Percentiles rank a stretch among this genome's conserved stretches.
phyloP scores from a whole-genome alignment of 1,284 basidiomycete genomes.

The Veloboletus limbatus region DNA sequence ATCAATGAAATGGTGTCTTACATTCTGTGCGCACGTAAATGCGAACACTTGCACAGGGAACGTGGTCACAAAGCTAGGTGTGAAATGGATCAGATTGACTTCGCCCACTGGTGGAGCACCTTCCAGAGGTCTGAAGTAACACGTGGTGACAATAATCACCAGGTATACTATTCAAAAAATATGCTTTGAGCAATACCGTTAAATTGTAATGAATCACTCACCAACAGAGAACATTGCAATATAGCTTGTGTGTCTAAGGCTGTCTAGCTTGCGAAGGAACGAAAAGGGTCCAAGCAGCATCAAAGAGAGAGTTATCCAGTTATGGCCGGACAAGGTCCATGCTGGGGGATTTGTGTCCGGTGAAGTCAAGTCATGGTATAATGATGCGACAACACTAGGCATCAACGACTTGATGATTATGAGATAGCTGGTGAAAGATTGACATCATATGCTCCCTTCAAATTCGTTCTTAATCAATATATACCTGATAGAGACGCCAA shows the following conservation, averaged over 20 bases:
- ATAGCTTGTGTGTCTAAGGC: conserved; percentile 81
- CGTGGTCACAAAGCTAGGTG: conserved; percentile 77
- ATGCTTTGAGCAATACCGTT: conserved; percentile 7
- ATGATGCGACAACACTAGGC: conserved; percentile 87
- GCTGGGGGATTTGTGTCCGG: conserved; percentile 61
- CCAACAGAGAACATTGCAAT: conserved; percentile 84
- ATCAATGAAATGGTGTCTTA: conserved; percentile 37
- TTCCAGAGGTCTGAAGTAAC: conserved; percentile 70
- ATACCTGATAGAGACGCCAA: conserved; percentile 92
- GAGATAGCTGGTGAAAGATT: conserved; percentile 60
- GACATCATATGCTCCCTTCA: background rate
- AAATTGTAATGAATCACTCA: conserved; percentile 35
- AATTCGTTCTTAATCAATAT: conserved; percentile 13
- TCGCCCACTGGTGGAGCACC: conserved; percentile 62
- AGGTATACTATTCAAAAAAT: conserved; percentile 58
- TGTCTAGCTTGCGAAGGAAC: conserved; percentile 84
- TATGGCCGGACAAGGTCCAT: conserved; percentile 74
- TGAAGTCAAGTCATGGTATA: conserved; percentile 76
- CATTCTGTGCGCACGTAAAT: conserved; percentile 90
- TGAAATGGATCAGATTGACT: conserved; percentile 66
- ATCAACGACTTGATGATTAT: conserved; percentile 95
- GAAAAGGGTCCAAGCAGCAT: conserved; percentile 83
- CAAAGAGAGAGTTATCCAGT: conserved; percentile 86
- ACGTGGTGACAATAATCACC: conserved; percentile 68
- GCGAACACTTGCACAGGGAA: conserved; percentile 97